phyloP scores from a whole-genome alignment of 768 basidiomycete genomes.

The Suillus occidentalis region DNA sequence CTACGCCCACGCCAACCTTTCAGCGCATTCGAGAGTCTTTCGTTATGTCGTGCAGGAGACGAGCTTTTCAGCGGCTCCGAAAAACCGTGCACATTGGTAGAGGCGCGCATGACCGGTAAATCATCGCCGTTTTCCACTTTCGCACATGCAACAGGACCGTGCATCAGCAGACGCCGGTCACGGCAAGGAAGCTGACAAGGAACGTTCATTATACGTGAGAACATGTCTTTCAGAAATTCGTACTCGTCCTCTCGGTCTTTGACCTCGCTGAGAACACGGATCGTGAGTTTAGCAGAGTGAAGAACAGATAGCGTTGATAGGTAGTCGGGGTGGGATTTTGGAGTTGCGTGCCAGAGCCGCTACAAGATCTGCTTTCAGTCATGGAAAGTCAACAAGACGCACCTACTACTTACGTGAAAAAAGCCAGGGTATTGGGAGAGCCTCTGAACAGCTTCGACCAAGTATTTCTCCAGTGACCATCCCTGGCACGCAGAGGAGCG shows the following conservation, averaged over 20 bases:
- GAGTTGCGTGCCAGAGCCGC: slow-evolving; percentile 71
- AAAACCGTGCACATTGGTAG: slow-evolving; percentile 12
- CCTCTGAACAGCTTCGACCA: slow-evolving; percentile 76
- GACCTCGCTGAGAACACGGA: slow-evolving; percentile 81
- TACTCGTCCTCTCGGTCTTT: slow-evolving; percentile 87
- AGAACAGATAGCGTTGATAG: slow-evolving; percentile 63
- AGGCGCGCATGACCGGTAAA: slow-evolving; percentile 8
- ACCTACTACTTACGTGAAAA: slow-evolving; percentile 60
- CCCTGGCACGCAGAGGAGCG: slow-evolving; percentile 50
- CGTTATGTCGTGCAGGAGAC: slow-evolving; percentile 14
- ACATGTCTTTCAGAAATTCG: slow-evolving; percentile 63
- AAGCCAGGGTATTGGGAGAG: slow-evolving; percentile 69
- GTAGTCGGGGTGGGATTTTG: slow-evolving; percentile 69
- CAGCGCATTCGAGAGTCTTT: slow-evolving; percentile 40
- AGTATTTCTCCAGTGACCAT: slow-evolving; percentile 64
- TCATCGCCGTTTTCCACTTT: slow-evolving; percentile 40
- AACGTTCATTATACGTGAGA: slow-evolving; percentile 59
- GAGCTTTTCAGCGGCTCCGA: background rate
- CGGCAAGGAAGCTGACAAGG: slow-evolving; percentile 59
- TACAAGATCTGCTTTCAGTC: slow-evolving; percentile 32
- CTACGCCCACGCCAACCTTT: slow-evolving; percentile 48
- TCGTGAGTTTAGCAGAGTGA: slow-evolving; percentile 66
- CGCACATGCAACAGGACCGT: slow-evolving; percentile 51
- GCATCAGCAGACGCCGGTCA: slow-evolving; percentile 72
- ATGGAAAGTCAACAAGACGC: background rate